Conservation (phyloP, 2,329 filamentous ascomycete genomes). For the Fusarium foetens region DNA sequence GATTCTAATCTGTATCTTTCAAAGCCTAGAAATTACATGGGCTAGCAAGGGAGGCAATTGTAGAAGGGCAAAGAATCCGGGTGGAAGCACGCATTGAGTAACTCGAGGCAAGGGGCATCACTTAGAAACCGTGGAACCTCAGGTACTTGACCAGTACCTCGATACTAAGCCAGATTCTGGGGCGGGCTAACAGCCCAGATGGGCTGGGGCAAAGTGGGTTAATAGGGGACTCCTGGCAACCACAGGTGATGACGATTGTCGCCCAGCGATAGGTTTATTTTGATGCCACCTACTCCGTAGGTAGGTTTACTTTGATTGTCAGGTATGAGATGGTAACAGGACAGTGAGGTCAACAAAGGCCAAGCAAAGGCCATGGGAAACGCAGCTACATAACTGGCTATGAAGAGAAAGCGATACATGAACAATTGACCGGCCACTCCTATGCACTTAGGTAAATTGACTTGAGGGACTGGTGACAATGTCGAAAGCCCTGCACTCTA, state of each 20-base stretch:
- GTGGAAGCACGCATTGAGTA: slow-evolving; percentile 1
- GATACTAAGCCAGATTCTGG: slow-evolving; percentile 14
- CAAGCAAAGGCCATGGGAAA: background rate
- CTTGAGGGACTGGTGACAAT: background rate
- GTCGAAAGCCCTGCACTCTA: background rate
- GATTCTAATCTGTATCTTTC: slow-evolving; percentile 12
- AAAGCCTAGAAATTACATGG: slow-evolving; percentile 7
- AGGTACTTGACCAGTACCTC: slow-evolving; percentile 29
- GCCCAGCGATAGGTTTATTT: background rate
- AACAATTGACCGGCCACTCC: background rate
- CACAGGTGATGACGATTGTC: slow-evolving; percentile 14
- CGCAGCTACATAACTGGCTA: background rate
- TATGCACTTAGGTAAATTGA: background rate
- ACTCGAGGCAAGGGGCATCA: slow-evolving; percentile 9
- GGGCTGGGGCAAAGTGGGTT: slow-evolving; percentile 7
- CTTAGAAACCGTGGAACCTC: slow-evolving; percentile 1
- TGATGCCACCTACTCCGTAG: background rate
- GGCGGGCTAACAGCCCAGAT: slow-evolving; percentile 20
- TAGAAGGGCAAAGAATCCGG: slow-evolving; percentile 29
- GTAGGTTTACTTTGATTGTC: background rate
- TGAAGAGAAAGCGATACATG: background rate
- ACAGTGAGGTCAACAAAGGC: background rate
- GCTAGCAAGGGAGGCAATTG: slow-evolving; percentile 6
- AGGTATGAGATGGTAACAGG: background rate
- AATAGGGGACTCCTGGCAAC: slow-evolving; percentile 10